Conservation (phyloP, 305 asterid species). For the Petunia hybrid region DNA sequence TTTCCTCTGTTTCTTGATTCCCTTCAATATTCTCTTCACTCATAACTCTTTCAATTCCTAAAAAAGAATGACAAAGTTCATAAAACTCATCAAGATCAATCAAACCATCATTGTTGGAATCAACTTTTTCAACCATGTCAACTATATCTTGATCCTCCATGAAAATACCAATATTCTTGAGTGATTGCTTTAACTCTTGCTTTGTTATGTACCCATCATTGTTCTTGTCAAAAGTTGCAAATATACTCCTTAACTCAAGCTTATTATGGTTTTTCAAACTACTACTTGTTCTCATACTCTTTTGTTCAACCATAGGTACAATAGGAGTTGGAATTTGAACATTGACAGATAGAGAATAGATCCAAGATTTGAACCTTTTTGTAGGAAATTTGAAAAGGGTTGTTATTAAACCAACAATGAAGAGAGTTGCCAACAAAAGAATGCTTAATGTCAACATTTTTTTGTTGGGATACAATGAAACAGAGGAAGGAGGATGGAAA, state of each 20-base stretch:
- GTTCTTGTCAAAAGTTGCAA: slow-evolving; percentile 87
- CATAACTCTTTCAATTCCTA: slow-evolving; percentile 21
- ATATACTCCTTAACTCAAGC: slow-evolving; percentile 49
- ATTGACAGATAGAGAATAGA: slow-evolving; percentile 36
- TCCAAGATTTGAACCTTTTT: slow-evolving; percentile 49
- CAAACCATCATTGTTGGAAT: slow-evolving; percentile 71
- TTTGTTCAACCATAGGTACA: slow-evolving; percentile 9
- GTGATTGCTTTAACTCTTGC: slow-evolving; percentile 68
- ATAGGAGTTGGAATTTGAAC: neutral
- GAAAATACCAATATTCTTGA: slow-evolving; percentile 67
- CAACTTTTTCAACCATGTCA: slow-evolving; percentile 73
- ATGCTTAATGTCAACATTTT: slow-evolving; percentile 50
- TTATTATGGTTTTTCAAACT: neutral
- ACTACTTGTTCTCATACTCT: slow-evolving; percentile 7
- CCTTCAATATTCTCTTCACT: neutral
- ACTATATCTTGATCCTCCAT: slow-evolving; percentile 64
- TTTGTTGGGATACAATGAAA: slow-evolving; percentile 26
- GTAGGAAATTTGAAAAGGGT: slow-evolving; percentile 51
- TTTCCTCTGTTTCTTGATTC: neutral
- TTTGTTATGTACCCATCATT: slow-evolving; percentile 75
- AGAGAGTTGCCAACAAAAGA: slow-evolving; percentile 51
- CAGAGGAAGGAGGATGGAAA: slow-evolving; percentile 28
- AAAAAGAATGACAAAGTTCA: slow-evolving; percentile 54
- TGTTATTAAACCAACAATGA: slow-evolving; percentile 55
- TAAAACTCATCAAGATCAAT: slow-evolving; percentile 80